phyloP scores from a whole-genome alignment of 2,329 filamentous ascomycete genomes.

The Thermoascus crustaceus region DNA sequence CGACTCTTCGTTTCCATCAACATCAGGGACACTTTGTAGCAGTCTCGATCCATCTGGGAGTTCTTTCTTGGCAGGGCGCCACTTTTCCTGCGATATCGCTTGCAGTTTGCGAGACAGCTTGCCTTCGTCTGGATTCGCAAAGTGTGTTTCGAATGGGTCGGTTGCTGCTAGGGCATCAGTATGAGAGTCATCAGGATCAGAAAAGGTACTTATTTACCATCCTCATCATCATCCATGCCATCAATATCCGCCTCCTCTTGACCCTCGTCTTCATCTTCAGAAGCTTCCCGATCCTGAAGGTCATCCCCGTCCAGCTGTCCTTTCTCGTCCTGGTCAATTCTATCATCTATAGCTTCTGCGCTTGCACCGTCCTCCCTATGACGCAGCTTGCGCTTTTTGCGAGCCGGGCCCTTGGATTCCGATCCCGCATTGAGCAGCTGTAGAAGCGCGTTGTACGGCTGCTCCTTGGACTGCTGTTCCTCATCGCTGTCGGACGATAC shows the following conservation, averaged over 20 bases:
- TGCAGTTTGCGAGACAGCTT: slow-evolving; percentile 46
- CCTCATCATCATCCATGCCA: slow-evolving; percentile 30
- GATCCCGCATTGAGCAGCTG: slow-evolving; percentile 43
- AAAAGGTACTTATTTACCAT: slow-evolving; percentile 12
- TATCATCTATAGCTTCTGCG: slow-evolving; percentile 17
- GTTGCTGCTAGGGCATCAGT: slow-evolving; percentile 45
- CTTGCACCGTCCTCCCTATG: slow-evolving; percentile 21
- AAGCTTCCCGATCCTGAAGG: slow-evolving; percentile 43
- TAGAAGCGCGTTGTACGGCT: slow-evolving; percentile 50
- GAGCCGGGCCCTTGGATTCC: slow-evolving; percentile 35
- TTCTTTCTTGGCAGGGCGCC: slow-evolving; percentile 37
- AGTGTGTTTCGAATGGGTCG: slow-evolving; percentile 78
- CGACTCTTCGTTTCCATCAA: slow-evolving; percentile 15
- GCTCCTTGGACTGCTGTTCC: slow-evolving; percentile 33
- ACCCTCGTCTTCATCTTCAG: slow-evolving; percentile 33
- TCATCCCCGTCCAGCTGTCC: slow-evolving; percentile 34
- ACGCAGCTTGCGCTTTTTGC: slow-evolving; percentile 47
- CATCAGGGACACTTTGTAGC: slow-evolving; percentile 22
- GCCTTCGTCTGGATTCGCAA: slow-evolving; percentile 58
- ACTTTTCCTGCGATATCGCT: slow-evolving; percentile 40
- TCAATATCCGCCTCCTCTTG: slow-evolving; percentile 29
- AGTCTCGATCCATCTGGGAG: slow-evolving; percentile 24
- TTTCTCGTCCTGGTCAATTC: slow-evolving; percentile 19
- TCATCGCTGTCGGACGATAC: slow-evolving; percentile 35
- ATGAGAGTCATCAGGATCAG: not conserved